phyloP scores from a whole-genome alignment of 306 rosid genomes.

The Dalbergia cochinchinensis region DNA sequence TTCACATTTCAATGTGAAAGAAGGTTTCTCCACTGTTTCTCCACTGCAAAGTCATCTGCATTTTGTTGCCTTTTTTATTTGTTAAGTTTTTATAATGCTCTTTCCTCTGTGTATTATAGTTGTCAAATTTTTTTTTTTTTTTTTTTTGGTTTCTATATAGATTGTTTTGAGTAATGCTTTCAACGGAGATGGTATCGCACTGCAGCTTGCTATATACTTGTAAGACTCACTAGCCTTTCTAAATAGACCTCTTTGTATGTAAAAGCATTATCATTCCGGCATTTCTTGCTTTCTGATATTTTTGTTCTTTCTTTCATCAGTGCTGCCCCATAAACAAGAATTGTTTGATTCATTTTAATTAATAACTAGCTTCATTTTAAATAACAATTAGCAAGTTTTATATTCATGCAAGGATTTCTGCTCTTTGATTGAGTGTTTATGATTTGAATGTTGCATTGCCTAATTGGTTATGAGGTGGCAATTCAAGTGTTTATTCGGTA shows the following conservation, averaged over 20 bases:
- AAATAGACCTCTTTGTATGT: slow-evolving; percentile 22
- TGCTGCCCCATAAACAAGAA: background rate
- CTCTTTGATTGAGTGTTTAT: slow-evolving; percentile 10
- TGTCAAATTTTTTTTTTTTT: background rate
- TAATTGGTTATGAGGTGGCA: slow-evolving; percentile 5
- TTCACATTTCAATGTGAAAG: slow-evolving; percentile 23
- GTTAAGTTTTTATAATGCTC: background rate
- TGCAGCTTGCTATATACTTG: slow-evolving; percentile 98
- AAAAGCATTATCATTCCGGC: slow-evolving; percentile 30
- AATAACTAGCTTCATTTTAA: too few relatives aligned
- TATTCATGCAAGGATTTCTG: slow-evolving; percentile 11
- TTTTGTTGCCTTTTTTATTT: slow-evolving; percentile 27
- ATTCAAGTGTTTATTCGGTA: background rate
- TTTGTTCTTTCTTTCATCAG: slow-evolving; percentile 5
- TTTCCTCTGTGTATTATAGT: slow-evolving; percentile 23
- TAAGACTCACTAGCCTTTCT: slow-evolving; percentile 55
- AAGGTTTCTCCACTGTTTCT: slow-evolving; percentile 14
- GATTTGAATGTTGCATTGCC: slow-evolving; percentile 1
- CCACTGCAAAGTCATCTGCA: slow-evolving; percentile 21
- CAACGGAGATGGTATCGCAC: slow-evolving; percentile 98
- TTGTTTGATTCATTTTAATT: slow-evolving; percentile 2
- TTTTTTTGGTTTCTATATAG: slow-evolving; percentile 54
- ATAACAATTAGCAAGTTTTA: too few relatives aligned
- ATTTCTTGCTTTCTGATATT: slow-evolving; percentile 25
- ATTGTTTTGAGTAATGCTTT: slow-evolving; percentile 98